Evolutionary conservation across 768 basidiomycete species (phyloP), one percentile per base, ranked within the genome.

Genomic region (Coprinellus aureogranulatus): DNA sequence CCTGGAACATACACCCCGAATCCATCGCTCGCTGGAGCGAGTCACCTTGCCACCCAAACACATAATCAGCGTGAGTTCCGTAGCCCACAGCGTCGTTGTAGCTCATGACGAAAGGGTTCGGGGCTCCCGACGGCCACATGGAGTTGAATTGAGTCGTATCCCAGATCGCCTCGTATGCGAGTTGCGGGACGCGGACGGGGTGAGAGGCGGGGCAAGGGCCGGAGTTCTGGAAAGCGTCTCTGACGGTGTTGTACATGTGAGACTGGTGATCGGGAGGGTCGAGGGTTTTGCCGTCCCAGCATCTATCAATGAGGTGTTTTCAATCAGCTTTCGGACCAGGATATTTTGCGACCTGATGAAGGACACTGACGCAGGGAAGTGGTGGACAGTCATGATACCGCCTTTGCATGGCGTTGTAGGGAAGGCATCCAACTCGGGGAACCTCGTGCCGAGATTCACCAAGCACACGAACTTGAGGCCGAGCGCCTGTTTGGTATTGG

Each of bases 401-500:
- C 26, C 47, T 23, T 47, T 25, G 55, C 55, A 56, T 2, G 28
- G 31, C n/a, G 27, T 12, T 5, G 27, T 49, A 23, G 55, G 55
- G 55, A 56, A 56, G 45, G 28, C 34, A 40, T 56, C 55, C 30
- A 56, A 53, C 27, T 57, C 57, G 55, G 60, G 60, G 22, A 60
- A 59, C 44, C 61, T 59, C 61, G 60, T 62, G 31, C 59, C 57
- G 39, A 60, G 60, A 8, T 52, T n/a, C n/a, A n/a, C 50, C 11
- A 52, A 52, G 50, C 50, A 52, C 9, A 30, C 14, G 31, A 52
- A 34, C 1, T 34, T 52, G 31, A 56, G 55, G 34, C 55, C 55
- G n/a, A 11, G 18, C 10, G 55, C 12, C 14, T 16, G 14, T 42
- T 40, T 56, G 28, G 31, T 30, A 5, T n/a, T 26, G 18, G 55